Evolutionary conservation across 768 basidiomycete genomes (phyloP).

Genomic region (Astraeus odoratus): DNA sequence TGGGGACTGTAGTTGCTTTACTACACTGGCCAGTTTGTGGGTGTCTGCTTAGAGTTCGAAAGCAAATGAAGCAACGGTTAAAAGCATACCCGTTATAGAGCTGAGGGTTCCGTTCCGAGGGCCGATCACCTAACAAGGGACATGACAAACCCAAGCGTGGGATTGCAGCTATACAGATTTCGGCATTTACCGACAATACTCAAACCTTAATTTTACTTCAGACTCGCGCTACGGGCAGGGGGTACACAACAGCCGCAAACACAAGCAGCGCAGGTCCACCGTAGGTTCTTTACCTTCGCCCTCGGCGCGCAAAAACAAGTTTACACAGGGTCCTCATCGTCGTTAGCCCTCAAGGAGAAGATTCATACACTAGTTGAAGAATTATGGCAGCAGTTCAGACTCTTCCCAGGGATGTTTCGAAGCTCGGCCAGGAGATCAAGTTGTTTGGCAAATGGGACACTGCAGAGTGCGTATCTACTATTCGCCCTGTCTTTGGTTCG

Average conservation of each 20-base stretch:
- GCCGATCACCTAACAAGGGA: too few relatives aligned
- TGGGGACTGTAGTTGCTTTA: too few relatives aligned
- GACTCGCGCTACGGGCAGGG: not conserved
- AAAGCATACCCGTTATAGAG: too few relatives aligned
- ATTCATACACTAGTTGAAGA: conserved; percentile 33
- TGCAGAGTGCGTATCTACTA: conserved; percentile 57
- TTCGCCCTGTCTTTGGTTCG: not conserved
- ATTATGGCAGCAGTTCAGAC: conserved; percentile 58
- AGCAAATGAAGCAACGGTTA: too few relatives aligned
- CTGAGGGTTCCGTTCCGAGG: too few relatives aligned
- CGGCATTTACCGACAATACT: conserved; percentile 15
- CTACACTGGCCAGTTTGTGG: too few relatives aligned
- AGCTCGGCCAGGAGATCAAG: conserved; percentile 80
- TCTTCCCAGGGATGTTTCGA: conserved; percentile 79
- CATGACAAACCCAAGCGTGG: too few relatives aligned
- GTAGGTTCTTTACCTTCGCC: too few relatives aligned
- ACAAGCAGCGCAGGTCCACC: too few relatives aligned
- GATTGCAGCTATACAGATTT: conserved; percentile 23
- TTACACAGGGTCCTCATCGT: too few relatives aligned
- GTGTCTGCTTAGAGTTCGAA: too few relatives aligned
- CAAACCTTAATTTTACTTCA: conserved; percentile 21
- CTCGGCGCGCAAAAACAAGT: too few relatives aligned
- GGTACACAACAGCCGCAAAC: conserved; percentile 17
- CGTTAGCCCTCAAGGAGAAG: conserved; percentile 29
- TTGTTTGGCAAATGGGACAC: conserved; percentile 99